Evolutionary conservation across 1,284 basidiomycete species (phyloP).

Genomic region (Sphaerobolus stellatus): DNA sequence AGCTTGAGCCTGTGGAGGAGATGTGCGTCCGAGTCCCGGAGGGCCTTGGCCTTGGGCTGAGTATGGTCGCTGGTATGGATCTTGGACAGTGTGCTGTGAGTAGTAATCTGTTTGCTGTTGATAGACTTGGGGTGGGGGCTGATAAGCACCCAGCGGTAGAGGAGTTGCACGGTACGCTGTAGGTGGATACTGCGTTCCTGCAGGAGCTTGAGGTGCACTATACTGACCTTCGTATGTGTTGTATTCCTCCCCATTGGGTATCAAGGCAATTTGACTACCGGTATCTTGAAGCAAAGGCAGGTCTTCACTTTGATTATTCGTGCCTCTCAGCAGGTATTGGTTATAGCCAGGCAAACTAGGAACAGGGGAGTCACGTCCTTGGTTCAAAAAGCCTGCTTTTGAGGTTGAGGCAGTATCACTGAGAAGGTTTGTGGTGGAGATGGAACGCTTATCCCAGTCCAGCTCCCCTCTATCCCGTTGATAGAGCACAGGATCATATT

Average conservation of each 20-base stretch:
- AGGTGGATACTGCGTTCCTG: conserved; percentile 9
- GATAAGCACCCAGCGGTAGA: conserved; percentile 2
- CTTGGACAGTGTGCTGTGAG: conserved; percentile 1
- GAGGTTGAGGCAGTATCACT: conserved; percentile 40
- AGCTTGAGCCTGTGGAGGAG: neutral
- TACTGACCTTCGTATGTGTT: conserved; percentile 6
- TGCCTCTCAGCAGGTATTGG: conserved; percentile 51
- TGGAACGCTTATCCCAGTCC: conserved; percentile 76
- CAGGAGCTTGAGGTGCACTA: conserved; percentile 4
- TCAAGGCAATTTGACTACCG: conserved; percentile 3
- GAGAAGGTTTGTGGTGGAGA: conserved; percentile 59
- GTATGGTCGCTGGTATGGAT: neutral
- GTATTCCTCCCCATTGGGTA: neutral
- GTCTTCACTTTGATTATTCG: conserved; percentile 12
- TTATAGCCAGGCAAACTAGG: conserved; percentile 47
- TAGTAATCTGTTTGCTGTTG: conserved; percentile 2
- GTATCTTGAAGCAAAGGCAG: conserved; percentile 7
- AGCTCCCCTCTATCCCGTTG: conserved; percentile 74
- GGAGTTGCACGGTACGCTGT: neutral
- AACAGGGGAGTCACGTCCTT: conserved; percentile 45
- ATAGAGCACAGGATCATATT: conserved; percentile 73
- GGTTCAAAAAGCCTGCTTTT: conserved; percentile 44
- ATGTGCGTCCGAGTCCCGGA: neutral
- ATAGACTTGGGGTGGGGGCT: conserved; percentile 3
- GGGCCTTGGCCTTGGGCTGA: neutral